Evolutionary conservation across 805 yeast species (phyloP), one percentile per base, ranked within the genome.

Genomic region (Monosporozyma servazzii): DNA sequence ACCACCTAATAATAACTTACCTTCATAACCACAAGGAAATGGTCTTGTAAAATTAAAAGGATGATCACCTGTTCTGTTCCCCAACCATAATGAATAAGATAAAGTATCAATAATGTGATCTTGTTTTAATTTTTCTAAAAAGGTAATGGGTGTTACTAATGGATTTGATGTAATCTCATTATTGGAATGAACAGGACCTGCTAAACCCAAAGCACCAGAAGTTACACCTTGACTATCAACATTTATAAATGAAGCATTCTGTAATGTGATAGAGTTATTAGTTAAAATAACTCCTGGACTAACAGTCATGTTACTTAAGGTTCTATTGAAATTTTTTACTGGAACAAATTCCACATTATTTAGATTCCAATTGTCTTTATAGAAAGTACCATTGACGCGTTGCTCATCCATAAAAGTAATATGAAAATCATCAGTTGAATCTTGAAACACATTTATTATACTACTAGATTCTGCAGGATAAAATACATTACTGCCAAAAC

Each of bases 1-100:
- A 3, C 78, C 80, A 10, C 93, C 90, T 1, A 83, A 69, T 7
- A 82, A 61, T 11, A 84, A 52, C 43, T 60, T 61, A 9, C 77
- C 74, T 27, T 27, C 60, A 33, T 48, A 18, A 10, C 5, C 25
- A 36, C 13, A 17, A 2, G 25, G 50, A n/a, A 6, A 10, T 23
- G 15, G 33, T 10, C 17, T 33, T 25, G 27, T 41, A 45, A 33
- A 11, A 7, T 56, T 47, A 2, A 54, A 41, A 7, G 51, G 60
- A 49, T 64, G 61, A 3, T 57, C 59, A 9, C 10, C 4, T 2
- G 47, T 25, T 18, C 45, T 17, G 42, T 50, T 50, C 3, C 70
- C 68, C 15, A 74, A 49, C 60, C 73, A 73, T 31, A 78, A 55
- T 0, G 82, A 78, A 58, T 73, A 79, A 0, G 78, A 69, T 4